A percentile compares a stretch with the other conserved stretches of the same genome.
Evolutionary conservation across 2,329 filamentous ascomycete species (phyloP).

Genomic region (Aspergillus transmontanensis): DNA sequence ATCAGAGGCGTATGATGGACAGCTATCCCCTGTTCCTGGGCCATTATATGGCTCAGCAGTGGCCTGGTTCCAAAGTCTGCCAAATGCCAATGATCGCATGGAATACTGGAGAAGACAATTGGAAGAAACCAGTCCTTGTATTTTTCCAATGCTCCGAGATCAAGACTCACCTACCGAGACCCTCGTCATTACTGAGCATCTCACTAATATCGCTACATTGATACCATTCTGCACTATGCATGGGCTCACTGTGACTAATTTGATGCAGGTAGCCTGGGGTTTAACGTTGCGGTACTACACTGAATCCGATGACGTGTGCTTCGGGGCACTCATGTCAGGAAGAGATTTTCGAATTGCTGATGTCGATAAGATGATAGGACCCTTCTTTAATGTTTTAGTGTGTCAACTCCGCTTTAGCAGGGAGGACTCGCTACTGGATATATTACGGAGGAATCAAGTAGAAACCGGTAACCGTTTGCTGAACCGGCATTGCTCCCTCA

Average conservation of each 20-base stretch:
- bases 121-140: background rate
- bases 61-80: background rate
- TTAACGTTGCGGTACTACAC: constrained; percentile 8
- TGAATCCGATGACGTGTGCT: constrained; percentile 8
- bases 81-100: background rate
- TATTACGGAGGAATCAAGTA: background rate
- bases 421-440: background rate
- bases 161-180: background rate
- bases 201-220: background rate
- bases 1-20: background rate
- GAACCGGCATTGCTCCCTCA: constrained; percentile 3
- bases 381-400: constrained; percentile 4
- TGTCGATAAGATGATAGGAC: background rate
- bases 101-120: background rate
- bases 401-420: background rate
- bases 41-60: background rate
- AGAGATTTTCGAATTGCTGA: constrained; percentile 3
- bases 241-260: constrained; percentile 1
- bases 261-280: constrained; percentile 14
- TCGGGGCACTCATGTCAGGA: constrained; percentile 12
- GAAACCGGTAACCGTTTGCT: background rate
- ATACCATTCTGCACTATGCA: background rate
- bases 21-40: background rate
- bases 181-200: background rate
- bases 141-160: background rate